These are phyloP conservation scores for Sporothrix brunneoviolacea DNA, from an alignment of 2,329 filamentous ascomycete species.

Conservation along the genomic window DNA sequence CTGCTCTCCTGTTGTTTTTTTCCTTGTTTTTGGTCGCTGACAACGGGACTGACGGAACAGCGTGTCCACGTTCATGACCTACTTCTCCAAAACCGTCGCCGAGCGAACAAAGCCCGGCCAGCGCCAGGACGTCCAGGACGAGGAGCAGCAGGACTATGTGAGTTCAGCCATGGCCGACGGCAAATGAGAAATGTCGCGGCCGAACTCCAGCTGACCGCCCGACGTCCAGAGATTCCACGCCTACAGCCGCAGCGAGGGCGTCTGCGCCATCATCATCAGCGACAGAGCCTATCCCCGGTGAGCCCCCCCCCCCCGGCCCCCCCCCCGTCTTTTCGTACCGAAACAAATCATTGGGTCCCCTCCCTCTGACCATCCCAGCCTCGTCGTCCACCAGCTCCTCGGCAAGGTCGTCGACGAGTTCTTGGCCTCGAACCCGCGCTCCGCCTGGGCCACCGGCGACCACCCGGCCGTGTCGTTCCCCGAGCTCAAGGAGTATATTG, in stretches of 20 bases:
- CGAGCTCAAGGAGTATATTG: conserved; percentile 68
- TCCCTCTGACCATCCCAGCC: conserved; percentile 19
- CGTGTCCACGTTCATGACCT: conserved; percentile 50
- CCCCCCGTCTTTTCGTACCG: too few species aligned
- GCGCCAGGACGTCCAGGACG: conserved; percentile 78
- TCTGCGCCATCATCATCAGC: conserved; percentile 71
- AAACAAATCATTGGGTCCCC: too few species aligned
- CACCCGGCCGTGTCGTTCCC: conserved; percentile 54
- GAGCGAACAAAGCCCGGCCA: conserved; percentile 68
- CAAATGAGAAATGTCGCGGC: too few species aligned
- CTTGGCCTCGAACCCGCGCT: conserved; percentile 59
- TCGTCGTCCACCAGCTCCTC: conserved; percentile 80
- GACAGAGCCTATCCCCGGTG: conserved; percentile 64
- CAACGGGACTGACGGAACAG: too few species aligned
- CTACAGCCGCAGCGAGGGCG: conserved; percentile 66
- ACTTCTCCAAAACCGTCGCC: conserved; percentile 82
- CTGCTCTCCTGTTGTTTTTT: too few species aligned
- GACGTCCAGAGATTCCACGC: conserved; percentile 54
- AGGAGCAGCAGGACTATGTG: conserved; percentile 34
- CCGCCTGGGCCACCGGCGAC: conserved; percentile 54
- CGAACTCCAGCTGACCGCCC: too few species aligned
- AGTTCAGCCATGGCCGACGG: too few species aligned
- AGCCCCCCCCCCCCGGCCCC: background rate
- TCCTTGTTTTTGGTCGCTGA: too few species aligned
- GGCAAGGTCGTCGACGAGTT: conserved; percentile 87